Evolutionary conservation across 2,329 filamentous ascomycete species (phyloP), one percentile per base, ranked within the genome.

Genomic region (Coniochaeta prunicola): DNA sequence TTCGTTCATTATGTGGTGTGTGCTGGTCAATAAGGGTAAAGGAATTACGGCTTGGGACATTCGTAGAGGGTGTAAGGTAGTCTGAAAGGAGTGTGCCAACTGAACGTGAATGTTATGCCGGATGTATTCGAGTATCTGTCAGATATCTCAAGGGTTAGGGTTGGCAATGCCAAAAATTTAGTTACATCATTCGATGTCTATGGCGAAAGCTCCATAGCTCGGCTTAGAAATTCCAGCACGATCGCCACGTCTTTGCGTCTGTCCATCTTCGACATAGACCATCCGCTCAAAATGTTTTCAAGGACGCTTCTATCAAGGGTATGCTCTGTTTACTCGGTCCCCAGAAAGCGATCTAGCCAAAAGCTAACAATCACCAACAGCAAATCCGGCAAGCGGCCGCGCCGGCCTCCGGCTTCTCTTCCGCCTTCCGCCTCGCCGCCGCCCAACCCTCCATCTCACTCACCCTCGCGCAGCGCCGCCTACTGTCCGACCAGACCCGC

Each of bases 401-500:
- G 24, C 24, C 45, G 30, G 12, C 30, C 19, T 12, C 10, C 34
- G 15, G 26, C 21, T 8, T 5, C 34, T 0, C 33, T 40, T 24
- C 50, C 34, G 24, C 30, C 57, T 19, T 34, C 24, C n/a, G 40
- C 28, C 40, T 59, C 53, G 4, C n/a, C n/a, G n/a, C n/a, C n/a
- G n/a, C 26, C 13, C 40, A 56, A 53, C 17, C 33, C 53, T 34
- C 53, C 17, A 33, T 24, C 28, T 21, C 30, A 9, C 53, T 55
- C n/a, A 36, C 30, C 7, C 53, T 55, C 53, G 28, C 28, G 17
- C 62, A 63, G 67, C 79, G 80, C 60, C 88, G 92, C 59, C 81
- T 91, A 42, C 83, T 99, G 54, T 97, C 93, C 33, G 83, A 87
- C 66, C 84, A 91, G 70, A 94, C 90, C 12, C 86, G 83, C 62